A percentile compares a stretch with the other conserved stretches of the same genome.
Conservation (phyloP, 2,329 filamentous ascomycete genomes). For the Teratosphaeria gauchensis region DNA sequence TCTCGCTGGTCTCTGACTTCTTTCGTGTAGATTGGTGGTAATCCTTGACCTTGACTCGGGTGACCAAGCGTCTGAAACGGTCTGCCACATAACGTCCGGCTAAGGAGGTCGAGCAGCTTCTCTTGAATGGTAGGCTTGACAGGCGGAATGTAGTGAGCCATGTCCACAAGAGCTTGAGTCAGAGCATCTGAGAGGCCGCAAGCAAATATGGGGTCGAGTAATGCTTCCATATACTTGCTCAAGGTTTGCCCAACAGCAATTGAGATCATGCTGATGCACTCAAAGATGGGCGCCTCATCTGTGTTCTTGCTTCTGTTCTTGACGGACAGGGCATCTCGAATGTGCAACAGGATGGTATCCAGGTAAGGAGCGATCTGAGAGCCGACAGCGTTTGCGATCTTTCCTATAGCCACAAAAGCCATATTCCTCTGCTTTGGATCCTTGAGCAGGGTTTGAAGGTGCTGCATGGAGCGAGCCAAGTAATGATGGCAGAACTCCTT, state of each 20-base stretch:
- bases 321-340: conserved; percentile 77
- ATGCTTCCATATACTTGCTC: conserved; percentile 95
- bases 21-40: conserved; percentile 66
- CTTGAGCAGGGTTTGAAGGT: conserved; percentile 86
- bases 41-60: conserved; percentile 72
- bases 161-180: conserved; percentile 91
- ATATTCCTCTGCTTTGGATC: conserved; percentile 90
- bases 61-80: conserved; percentile 89
- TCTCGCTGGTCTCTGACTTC: conserved; percentile 69
- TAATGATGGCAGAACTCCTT: conserved; percentile 80
- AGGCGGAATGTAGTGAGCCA: conserved; percentile 97
- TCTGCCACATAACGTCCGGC: conserved; percentile 82
- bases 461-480: conserved; percentile 94
- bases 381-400: conserved; percentile 91
- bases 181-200: conserved; percentile 90
- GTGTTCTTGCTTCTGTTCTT: conserved; percentile 58
- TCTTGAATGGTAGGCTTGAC: conserved; percentile 91
- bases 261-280: conserved; percentile 93
- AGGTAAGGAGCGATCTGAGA: conserved; percentile 92
- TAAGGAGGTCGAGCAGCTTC: conserved; percentile 85
- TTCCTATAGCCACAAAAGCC: conserved; percentile 90
- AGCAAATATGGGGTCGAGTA: conserved; percentile 92
- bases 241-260: conserved; percentile 92
- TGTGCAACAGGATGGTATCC: conserved; percentile 86
- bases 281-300: conserved; percentile 72